Evolutionary conservation across 169 alveolate species (phyloP).

Genomic region (Plasmodium coatneyi): DNA sequence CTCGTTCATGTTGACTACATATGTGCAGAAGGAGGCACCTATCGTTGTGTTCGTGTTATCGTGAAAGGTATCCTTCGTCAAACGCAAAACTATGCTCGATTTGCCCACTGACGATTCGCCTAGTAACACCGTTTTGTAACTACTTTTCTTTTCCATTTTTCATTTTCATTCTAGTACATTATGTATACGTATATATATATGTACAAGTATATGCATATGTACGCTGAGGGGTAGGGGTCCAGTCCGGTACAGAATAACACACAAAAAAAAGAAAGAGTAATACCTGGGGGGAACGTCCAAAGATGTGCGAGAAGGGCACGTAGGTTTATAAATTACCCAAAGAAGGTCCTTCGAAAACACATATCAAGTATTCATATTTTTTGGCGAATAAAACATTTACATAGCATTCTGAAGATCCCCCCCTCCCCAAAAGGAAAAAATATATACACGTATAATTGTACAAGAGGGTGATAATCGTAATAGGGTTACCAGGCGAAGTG

Average conservation of each 20-base stretch:
- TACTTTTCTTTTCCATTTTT: conserved; percentile 79
- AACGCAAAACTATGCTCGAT: conserved; percentile 91
- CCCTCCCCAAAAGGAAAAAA: background rate
- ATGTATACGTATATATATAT: conserved; percentile 3
- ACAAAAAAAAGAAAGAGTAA: conserved; percentile 20
- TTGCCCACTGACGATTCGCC: conserved; percentile 95
- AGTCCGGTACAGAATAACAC: background rate
- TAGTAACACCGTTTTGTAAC: conserved; percentile 91
- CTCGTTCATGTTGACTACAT: conserved; percentile 79
- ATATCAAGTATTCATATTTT: conserved; percentile 2
- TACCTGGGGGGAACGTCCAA: background rate
- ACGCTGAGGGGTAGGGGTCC: background rate
- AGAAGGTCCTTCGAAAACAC: background rate
- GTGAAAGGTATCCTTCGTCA: conserved; percentile 90
- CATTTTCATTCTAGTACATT: conserved; percentile 41
- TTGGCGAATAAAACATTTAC: background rate
- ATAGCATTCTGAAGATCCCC: background rate
- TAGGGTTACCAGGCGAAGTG: background rate
- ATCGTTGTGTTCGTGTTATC: conserved; percentile 92
- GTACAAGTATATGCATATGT: background rate
- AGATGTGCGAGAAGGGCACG: background rate
- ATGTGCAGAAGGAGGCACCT: conserved; percentile 92
- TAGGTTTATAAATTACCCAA: background rate
- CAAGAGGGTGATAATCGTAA: background rate
- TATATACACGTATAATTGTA: background rate